phyloP scores from a whole-genome alignment of 2,329 filamentous ascomycete genomes.

The Diaporthe sp. region DNA sequence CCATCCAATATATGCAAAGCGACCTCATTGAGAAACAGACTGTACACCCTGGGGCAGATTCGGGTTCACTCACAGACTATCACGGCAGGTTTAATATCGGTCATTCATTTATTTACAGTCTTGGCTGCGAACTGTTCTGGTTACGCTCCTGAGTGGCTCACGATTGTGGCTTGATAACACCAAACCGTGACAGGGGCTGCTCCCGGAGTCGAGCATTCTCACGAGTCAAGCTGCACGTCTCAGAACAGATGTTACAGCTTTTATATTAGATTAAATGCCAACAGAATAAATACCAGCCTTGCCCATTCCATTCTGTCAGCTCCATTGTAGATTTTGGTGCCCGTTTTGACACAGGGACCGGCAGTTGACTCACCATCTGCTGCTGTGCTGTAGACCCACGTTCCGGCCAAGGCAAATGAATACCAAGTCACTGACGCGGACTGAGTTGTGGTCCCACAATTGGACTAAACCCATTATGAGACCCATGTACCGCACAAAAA shows the following conservation, averaged over 20 bases:
- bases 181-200: background rate
- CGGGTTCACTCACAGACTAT: background rate
- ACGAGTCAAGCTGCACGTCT: background rate
- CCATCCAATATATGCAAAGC: constrained; percentile 8
- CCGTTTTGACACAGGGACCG: background rate
- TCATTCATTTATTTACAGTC: background rate
- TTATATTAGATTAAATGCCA: background rate
- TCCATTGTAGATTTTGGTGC: background rate
- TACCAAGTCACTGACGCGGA: background rate
- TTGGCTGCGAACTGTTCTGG: background rate
- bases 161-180: background rate
- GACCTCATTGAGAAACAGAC: background rate
- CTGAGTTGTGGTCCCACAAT: background rate
- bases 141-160: background rate
- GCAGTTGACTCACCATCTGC: background rate
- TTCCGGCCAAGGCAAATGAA: background rate
- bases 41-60: too few relatives aligned
- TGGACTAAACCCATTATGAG: background rate
- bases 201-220: background rate
- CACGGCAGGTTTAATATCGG: background rate
- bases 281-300: background rate
- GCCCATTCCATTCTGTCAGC: background rate
- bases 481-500: background rate
- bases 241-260: background rate
- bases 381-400: background rate